Conservation (phyloP, 345 rosid genomes). For the Fremontodendron californicum region DNA sequence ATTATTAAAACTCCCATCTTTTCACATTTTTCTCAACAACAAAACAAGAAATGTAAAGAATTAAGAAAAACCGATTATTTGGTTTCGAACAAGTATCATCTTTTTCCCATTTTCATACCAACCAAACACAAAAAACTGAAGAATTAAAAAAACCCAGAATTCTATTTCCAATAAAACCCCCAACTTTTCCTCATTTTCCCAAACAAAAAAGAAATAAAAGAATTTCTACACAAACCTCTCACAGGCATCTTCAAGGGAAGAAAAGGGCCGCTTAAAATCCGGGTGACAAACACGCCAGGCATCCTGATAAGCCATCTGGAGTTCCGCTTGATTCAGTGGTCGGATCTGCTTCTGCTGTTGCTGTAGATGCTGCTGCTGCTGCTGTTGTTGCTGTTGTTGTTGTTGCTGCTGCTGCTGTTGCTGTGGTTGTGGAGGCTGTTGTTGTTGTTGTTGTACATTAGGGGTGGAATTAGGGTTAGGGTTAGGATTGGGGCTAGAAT, state of each 20-base stretch:
- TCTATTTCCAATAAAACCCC: not conserved
- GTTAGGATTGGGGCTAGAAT: conserved; percentile 18
- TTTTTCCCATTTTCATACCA: not conserved
- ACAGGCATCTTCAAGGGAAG: conserved; percentile 89
- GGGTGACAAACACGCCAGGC: conserved; percentile 95
- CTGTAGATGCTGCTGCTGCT: conserved; percentile 31
- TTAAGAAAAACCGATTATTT: not conserved
- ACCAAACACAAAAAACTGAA: not conserved
- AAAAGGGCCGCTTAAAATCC: conserved; percentile 76
- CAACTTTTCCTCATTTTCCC: not conserved
- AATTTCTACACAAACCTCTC: conserved; percentile 54
- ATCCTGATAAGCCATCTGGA: conserved; percentile 89
- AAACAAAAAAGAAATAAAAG: not conserved
- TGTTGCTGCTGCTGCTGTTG: conserved; percentile 29
- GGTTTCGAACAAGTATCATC: not conserved
- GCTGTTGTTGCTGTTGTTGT: conserved; percentile 34
- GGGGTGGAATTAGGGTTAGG: conserved; percentile 24
- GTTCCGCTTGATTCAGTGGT: conserved; percentile 70
- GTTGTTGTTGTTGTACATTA: conserved; percentile 24
- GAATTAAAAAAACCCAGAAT: not conserved
- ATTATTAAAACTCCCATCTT: not conserved
- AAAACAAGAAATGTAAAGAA: not conserved
- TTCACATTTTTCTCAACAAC: not conserved
- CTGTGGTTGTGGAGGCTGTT: not conserved
- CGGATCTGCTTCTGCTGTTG: conserved; percentile 62